phyloP scores from a whole-genome alignment of 2,329 filamentous ascomycete species.

The Trichoderma brevicompactum region DNA sequence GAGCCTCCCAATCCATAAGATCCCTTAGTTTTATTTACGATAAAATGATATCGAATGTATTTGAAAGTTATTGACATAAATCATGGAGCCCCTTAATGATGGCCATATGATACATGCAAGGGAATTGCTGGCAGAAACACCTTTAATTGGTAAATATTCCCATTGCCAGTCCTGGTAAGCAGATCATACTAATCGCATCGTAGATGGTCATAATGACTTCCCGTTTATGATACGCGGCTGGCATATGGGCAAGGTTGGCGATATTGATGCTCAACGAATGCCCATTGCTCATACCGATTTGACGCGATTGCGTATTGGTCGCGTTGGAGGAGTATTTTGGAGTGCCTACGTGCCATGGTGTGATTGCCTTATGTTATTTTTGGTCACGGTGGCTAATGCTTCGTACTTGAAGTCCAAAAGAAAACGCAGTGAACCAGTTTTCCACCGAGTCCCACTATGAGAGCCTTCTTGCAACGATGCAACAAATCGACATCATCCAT shows the following conservation, averaged over 20 bases:
- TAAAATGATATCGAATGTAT: not conserved
- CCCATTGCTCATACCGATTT: slow-evolving; percentile 71
- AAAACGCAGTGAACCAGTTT: not conserved
- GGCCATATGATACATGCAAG: not conserved
- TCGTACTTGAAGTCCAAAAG: not conserved
- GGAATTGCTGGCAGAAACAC: not conserved
- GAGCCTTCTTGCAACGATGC: slow-evolving; percentile 60
- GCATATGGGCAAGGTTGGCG: slow-evolving; percentile 66
- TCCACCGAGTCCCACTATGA: not conserved
- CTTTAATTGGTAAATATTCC: not conserved
- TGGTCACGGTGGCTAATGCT: fast-evolving
- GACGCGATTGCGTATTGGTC: slow-evolving; percentile 68
- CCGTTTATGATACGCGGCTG: slow-evolving; percentile 66
- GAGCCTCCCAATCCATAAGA: not conserved
- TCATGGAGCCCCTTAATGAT: not conserved
- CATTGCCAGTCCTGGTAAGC: not conserved
- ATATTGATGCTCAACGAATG: slow-evolving; percentile 64
- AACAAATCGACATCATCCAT: slow-evolving; percentile 70
- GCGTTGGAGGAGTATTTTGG: slow-evolving; percentile 81
- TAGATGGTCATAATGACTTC: slow-evolving; percentile 85
- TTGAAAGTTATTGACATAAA: not conserved
- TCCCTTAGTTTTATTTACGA: not conserved
- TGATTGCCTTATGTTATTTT: slow-evolving; percentile 32
- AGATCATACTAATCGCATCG: not conserved
- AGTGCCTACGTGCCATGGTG: slow-evolving; percentile 78